Evolutionary conservation across 192 early-diverging fungal species (phyloP).

Genomic region (Glomus cerebriforme): DNA sequence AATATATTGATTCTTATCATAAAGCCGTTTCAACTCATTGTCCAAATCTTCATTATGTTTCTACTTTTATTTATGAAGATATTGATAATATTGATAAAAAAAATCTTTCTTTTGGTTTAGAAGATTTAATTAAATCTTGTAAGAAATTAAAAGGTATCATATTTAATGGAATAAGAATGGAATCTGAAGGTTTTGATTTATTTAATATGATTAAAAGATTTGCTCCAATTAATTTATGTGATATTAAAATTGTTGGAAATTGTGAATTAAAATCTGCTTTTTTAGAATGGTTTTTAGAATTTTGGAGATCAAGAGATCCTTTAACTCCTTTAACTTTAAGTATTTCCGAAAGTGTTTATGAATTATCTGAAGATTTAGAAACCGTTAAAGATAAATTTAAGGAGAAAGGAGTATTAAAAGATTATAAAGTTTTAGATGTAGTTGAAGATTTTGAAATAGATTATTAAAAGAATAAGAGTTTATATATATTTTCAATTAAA

Average conservation of each 20-base stretch:
- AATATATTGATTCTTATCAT: neutral
- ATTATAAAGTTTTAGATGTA: neutral
- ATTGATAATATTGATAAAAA: neutral
- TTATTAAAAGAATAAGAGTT: too few species aligned
- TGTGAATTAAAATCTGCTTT: neutral
- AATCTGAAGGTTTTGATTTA: neutral
- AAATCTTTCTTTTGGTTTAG: neutral
- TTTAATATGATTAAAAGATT: neutral
- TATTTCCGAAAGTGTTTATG: neutral
- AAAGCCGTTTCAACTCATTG: neutral
- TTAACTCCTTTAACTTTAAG: neutral
- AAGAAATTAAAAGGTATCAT: neutral
- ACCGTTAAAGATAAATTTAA: neutral
- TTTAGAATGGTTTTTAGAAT: neutral
- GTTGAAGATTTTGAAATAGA: neutral
- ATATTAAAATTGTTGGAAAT: neutral
- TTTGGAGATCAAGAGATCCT: neutral
- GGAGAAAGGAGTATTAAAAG: neutral
- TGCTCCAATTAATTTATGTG: neutral
- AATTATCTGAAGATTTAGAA: neutral
- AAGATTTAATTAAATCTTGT: neutral
- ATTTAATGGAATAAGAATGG: neutral
- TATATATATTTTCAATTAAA: too few species aligned
- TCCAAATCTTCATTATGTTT: neutral
- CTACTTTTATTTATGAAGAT: neutral